Evolutionary conservation across 371 early-diverging fungal species (phyloP), one percentile per base, ranked within the genome.

Genomic region (Phascolomyces articulosus): DNA sequence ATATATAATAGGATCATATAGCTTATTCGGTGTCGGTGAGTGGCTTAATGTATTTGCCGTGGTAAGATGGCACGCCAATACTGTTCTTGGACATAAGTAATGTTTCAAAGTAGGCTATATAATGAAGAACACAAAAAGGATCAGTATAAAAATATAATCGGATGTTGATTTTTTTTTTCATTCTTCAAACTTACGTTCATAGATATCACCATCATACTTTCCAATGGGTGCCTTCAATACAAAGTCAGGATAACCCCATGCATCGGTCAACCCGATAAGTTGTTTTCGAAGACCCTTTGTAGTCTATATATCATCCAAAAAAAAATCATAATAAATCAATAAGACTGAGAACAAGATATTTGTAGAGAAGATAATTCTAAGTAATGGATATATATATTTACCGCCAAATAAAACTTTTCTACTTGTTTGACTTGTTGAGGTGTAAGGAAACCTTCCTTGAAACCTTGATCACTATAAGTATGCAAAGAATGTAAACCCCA

Each of bases 211-310:
- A 66, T 88, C 85, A 26, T 82, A 80, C 53, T 80, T 79, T n/a
- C 80, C 90, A 65, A 90, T 85, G 6, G 89, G 89, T 9, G 87
- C 85, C 72, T 88, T 88, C 51, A 88, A 59, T 34, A 88, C 67
- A 69, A 85, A 90, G 62, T 90, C 90, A 16, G 90, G 89, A 31
- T 83, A 77, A 1, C 76, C 82, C 67, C 83, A 88, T 3, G 83
- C 86, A 68, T 90, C 90, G 13, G 85, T 76, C 10, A 89, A 70
- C 2, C 88, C 87, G 56, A 91, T 76, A 0, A 83, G 86, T 60
- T 87, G 84, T 29, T 73, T 70, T 29, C 91, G 84, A 34, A 88
- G 66, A 9, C 75, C 74, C 68, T 79, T 78, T 68, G 87, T 88
- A 54, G 79, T 20, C 55, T 55, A 41, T 18, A 18, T 4, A 44